Conservation (phyloP, 2,329 filamentous ascomycete genomes). For the Cercospora zeina region DNA sequence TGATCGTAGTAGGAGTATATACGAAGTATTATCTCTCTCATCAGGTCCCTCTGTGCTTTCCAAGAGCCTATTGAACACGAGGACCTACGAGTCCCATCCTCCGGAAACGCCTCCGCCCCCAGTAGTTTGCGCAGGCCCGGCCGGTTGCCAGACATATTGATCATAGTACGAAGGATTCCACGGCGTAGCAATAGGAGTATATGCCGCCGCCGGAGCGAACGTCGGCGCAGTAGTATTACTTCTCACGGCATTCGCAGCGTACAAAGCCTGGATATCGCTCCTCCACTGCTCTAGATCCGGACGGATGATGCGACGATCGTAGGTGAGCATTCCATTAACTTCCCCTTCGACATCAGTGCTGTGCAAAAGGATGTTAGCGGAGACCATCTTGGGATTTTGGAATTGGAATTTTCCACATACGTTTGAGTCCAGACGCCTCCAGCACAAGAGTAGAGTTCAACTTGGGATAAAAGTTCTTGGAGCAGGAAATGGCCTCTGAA, state of each 20-base stretch:
- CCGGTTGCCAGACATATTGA: conserved; percentile 23
- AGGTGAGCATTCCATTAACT: conserved; percentile 68
- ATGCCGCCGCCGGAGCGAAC: conserved; percentile 2
- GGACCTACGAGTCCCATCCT: conserved; percentile 16
- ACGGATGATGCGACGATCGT: conserved; percentile 61
- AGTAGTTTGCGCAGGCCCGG: conserved; percentile 24
- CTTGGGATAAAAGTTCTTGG: conserved; percentile 51
- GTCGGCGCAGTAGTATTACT: conserved; percentile 26
- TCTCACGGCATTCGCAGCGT: conserved; percentile 51
- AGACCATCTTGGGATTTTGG: neutral
- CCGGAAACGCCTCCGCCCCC: conserved; percentile 23
- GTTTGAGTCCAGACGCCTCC: conserved; percentile 73
- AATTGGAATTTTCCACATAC: neutral
- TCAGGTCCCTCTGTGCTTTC: no score
- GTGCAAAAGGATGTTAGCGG: neutral
- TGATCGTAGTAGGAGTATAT: neutral
- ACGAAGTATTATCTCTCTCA: no score
- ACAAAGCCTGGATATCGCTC: conserved; percentile 60
- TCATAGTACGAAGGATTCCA: conserved; percentile 23
- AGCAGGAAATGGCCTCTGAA: conserved; percentile 61
- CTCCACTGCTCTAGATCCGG: conserved; percentile 57
- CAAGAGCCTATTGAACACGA: neutral
- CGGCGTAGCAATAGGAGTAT: conserved; percentile 14
- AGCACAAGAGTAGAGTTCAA: conserved; percentile 61
- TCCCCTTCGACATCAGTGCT: conserved; percentile 70